These are phyloP conservation scores for Aspergillus asperescens DNA, from an alignment of 495 filamentous ascomycete species.

Conservation along the genomic window DNA sequence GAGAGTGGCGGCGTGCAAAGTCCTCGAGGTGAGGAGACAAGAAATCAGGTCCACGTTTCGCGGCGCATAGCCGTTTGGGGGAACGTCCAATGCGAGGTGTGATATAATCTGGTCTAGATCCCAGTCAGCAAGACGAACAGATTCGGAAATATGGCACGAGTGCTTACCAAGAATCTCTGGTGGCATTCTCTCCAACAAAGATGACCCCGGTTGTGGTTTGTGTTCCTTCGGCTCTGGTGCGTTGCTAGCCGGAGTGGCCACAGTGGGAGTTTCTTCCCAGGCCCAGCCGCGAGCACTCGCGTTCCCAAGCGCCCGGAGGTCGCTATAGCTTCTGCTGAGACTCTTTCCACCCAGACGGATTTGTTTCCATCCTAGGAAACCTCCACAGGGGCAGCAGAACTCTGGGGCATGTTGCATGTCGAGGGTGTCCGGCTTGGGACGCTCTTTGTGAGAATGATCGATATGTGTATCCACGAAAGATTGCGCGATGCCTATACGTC, in stretches of 20 bases:
- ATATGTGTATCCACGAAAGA: conserved; percentile 65
- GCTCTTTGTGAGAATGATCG: conserved; percentile 48
- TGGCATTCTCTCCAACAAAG: conserved; percentile 61
- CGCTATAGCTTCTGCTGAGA: conserved; percentile 67
- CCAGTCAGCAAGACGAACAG: neutral
- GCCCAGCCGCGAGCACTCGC: conserved; percentile 49
- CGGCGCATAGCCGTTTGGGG: conserved; percentile 69
- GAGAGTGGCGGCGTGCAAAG: conserved; percentile 70
- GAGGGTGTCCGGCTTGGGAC: conserved; percentile 35
- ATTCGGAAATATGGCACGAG: neutral
- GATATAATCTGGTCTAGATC: conserved; percentile 67
- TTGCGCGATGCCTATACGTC: conserved; percentile 55
- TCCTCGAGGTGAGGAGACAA: conserved; percentile 68
- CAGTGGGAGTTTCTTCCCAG: conserved; percentile 43
- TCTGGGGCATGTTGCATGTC: conserved; percentile 46
- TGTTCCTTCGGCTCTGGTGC: conserved; percentile 26
- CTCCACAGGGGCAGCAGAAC: conserved; percentile 67
- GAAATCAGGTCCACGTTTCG: conserved; percentile 80
- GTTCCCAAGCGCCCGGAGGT: conserved; percentile 53
- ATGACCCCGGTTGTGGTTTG: conserved; percentile 28
- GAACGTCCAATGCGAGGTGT: conserved; percentile 67
- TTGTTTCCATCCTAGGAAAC: conserved; percentile 68
- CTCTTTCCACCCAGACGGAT: conserved; percentile 60
- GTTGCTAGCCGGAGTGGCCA: conserved; percentile 26
- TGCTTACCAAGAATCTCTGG: conserved; percentile 67